A percentile compares a stretch with the other conserved stretches of the same genome.
These are phyloP conservation scores for Vigna reflexopilosa DNA, from an alignment of 306 rosid species.

Conservation along the genomic window DNA sequence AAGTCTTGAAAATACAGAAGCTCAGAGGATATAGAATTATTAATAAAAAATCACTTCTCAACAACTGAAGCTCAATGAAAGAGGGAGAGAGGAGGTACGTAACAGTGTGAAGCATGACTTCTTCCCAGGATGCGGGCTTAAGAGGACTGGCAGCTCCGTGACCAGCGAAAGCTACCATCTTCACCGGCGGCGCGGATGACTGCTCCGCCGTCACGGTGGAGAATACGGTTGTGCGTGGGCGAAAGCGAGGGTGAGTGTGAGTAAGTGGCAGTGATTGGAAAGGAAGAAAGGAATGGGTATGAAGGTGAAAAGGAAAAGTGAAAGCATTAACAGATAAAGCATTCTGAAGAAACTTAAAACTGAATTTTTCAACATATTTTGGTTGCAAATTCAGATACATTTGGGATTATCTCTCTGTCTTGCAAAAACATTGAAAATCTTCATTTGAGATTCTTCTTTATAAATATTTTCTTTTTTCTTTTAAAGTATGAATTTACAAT, in stretches of 20 bases:
- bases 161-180: conserved; percentile 70
- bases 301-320: conserved; percentile 9
- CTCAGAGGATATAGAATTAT: neutral
- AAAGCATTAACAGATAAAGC: conserved; percentile 26
- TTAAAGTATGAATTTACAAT: neutral
- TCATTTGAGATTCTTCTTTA: no score
- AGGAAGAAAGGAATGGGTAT: neutral
- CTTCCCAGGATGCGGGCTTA: conserved; percentile 70
- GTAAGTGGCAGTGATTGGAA: neutral
- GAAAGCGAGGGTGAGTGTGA: conserved; percentile 13
- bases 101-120: conserved; percentile 89
- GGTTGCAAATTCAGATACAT: conserved; percentile 37
- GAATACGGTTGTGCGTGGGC: conserved; percentile 30
- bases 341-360: conserved; percentile 1
- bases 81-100: conserved; percentile 25
- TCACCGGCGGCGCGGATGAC: conserved; percentile 56
- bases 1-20: neutral
- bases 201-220: conserved; percentile 43
- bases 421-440: neutral
- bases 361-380: neutral
- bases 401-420: neutral
- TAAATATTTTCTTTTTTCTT: neutral
- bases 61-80: neutral
- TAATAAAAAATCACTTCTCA: no score
- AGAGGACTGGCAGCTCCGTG: conserved; percentile 76